phyloP scores from a whole-genome alignment of 2,329 filamentous ascomycete genomes.

The Ophiostoma piceae region DNA sequence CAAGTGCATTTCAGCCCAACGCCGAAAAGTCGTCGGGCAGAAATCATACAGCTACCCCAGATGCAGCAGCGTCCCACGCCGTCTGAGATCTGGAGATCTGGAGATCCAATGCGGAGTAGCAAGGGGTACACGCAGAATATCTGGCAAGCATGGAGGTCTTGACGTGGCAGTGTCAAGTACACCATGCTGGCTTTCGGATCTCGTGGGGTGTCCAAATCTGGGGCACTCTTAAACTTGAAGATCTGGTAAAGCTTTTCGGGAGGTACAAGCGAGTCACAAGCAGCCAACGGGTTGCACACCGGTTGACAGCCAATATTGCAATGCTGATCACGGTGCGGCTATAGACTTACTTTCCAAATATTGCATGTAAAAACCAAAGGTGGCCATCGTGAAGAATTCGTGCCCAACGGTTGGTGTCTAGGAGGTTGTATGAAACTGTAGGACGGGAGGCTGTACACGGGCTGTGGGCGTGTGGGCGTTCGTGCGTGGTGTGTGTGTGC shows the following conservation, averaged over 20 bases:
- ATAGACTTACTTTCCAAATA: slow-evolving; percentile 66
- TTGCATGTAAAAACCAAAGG: slow-evolving; percentile 61
- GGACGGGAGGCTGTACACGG: slow-evolving; percentile 2
- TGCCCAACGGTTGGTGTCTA: neutral
- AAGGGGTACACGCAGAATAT: neutral
- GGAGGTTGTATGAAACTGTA: neutral
- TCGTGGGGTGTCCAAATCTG: neutral
- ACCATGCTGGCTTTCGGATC: neutral
- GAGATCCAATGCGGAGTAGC: slow-evolving; percentile 15
- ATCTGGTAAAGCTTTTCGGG: neutral
- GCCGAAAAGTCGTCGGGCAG: slow-evolving; percentile 15
- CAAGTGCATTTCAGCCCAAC: slow-evolving; percentile 38
- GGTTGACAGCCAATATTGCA: neutral
- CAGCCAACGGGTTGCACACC: neutral
- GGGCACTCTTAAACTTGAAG: neutral
- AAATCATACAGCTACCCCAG: slow-evolving; percentile 13
- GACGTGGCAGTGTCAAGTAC: slow-evolving; percentile 8
- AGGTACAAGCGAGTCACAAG: neutral
- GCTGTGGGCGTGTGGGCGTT: neutral
- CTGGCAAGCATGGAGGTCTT: neutral
- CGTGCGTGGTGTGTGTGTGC: neutral
- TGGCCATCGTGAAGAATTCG: slow-evolving; percentile 44
- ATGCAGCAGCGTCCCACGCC: slow-evolving; percentile 12
- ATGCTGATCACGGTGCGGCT: neutral
- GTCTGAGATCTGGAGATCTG: slow-evolving; percentile 21